phyloP scores from a whole-genome alignment of 2,329 filamentous ascomycete species.

The Colletotrichum sp. region DNA sequence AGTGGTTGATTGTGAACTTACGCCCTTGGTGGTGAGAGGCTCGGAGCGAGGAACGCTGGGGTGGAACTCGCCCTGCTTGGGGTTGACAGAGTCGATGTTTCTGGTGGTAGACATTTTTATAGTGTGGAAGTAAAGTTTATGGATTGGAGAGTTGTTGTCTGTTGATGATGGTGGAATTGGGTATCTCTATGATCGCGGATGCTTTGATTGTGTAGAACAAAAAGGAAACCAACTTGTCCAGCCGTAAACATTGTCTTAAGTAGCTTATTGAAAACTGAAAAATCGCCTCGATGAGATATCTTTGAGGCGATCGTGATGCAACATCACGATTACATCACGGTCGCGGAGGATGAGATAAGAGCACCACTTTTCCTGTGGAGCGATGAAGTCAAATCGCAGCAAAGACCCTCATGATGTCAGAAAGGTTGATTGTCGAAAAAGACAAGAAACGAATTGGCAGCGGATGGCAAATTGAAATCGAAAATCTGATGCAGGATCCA shows the following conservation, averaged over 20 bases:
- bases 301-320: neutral
- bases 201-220: neutral
- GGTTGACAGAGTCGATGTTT: conserved; percentile 57
- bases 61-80: conserved; percentile 61
- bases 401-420: conserved; percentile 4
- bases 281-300: neutral
- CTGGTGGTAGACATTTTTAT: conserved; percentile 43
- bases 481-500: neutral
- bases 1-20: conserved; percentile 39
- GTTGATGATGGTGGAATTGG: neutral
- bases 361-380: conserved; percentile 4
- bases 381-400: neutral
- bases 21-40: conserved; percentile 59
- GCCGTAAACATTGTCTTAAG: neutral
- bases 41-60: conserved; percentile 54
- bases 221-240: rapidly evolving
- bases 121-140: neutral
- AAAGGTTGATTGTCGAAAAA: neutral
- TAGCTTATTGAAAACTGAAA: neutral
- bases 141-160: neutral
- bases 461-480: neutral
- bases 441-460: neutral
- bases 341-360: neutral
- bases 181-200: neutral
- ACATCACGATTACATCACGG: conserved; percentile 8